These are phyloP conservation scores for Echium plantagineum DNA, from an alignment of 257 asterid species.

Conservation along the genomic window DNA sequence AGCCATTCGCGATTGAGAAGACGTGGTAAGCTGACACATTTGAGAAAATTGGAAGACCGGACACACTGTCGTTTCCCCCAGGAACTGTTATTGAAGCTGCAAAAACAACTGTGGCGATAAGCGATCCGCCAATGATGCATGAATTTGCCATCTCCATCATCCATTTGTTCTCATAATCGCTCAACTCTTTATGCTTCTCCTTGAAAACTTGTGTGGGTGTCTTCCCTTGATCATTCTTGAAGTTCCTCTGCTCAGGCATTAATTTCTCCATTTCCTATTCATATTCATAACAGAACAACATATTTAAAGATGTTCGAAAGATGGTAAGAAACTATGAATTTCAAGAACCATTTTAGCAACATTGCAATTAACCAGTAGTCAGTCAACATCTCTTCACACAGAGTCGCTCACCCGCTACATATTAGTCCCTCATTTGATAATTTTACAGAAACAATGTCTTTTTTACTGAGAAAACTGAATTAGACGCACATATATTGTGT, in stretches of 20 bases:
- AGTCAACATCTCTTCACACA: too few relatives aligned
- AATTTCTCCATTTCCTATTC: constrained; percentile 27
- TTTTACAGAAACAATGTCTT: too few relatives aligned
- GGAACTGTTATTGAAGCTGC: constrained; percentile 19
- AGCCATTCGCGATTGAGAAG: constrained; percentile 4
- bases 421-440: too few relatives aligned
- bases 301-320: not conserved
- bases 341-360: not conserved
- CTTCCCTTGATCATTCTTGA: constrained; percentile 18
- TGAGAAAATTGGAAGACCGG: constrained; percentile 13
- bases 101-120: constrained; percentile 14
- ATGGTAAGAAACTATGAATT: too few relatives aligned
- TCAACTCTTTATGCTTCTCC: constrained; percentile 13
- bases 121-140: constrained; percentile 14
- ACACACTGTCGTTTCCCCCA: constrained; percentile 7
- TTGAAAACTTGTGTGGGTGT: constrained; percentile 13
- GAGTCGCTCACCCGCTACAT: too few relatives aligned
- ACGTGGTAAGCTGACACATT: not conserved
- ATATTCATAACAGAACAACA: not conserved
- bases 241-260: constrained; percentile 18
- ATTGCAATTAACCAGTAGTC: too few relatives aligned
- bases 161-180: constrained; percentile 14
- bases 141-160: constrained; percentile 18
- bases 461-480: too few relatives aligned
- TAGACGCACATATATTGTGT: too few relatives aligned